phyloP scores from a whole-genome alignment of 805 yeast genomes.

The Candida koratica region DNA sequence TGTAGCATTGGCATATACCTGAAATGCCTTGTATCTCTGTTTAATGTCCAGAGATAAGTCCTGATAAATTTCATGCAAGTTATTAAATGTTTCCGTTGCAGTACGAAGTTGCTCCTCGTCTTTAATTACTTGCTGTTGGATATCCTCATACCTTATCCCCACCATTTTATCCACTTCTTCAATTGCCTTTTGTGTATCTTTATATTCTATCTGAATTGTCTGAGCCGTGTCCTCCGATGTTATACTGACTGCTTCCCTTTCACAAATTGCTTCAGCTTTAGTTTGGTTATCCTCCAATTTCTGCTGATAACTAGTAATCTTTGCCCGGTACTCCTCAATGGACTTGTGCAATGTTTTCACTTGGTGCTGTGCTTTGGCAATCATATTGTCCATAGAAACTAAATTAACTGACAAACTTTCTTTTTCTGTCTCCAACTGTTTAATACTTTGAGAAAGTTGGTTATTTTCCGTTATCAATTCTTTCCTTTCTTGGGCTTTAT shows the following conservation, averaged over 20 bases:
- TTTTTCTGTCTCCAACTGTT: neutral
- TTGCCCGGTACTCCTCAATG: constrained; percentile 12
- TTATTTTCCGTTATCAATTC: neutral
- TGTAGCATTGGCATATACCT: constrained; percentile 29
- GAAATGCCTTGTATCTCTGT: constrained; percentile 29
- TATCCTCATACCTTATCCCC: constrained; percentile 55
- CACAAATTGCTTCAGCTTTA: constrained; percentile 41
- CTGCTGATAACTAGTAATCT: constrained; percentile 16
- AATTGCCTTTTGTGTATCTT: constrained; percentile 43
- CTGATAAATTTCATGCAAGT: constrained; percentile 26
- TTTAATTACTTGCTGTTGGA: constrained; percentile 43
- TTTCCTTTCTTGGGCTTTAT: neutral
- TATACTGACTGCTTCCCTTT: constrained; percentile 42
- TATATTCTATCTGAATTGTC: constrained; percentile 47
- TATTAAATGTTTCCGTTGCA: constrained; percentile 38
- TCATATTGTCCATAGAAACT: neutral
- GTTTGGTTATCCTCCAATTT: constrained; percentile 25
- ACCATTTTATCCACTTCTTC: constrained; percentile 49
- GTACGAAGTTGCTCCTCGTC: constrained; percentile 42
- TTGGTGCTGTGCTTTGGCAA: constrained; percentile 4
- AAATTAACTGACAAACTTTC: constrained; percentile 1
- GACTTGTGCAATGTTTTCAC: constrained; percentile 8
- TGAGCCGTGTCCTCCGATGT: constrained; percentile 41
- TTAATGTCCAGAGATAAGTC: constrained; percentile 28
- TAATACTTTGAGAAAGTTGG: neutral